Evolutionary conservation across 768 basidiomycete species (phyloP).

Genomic region (Tubosaeta sp.): DNA sequence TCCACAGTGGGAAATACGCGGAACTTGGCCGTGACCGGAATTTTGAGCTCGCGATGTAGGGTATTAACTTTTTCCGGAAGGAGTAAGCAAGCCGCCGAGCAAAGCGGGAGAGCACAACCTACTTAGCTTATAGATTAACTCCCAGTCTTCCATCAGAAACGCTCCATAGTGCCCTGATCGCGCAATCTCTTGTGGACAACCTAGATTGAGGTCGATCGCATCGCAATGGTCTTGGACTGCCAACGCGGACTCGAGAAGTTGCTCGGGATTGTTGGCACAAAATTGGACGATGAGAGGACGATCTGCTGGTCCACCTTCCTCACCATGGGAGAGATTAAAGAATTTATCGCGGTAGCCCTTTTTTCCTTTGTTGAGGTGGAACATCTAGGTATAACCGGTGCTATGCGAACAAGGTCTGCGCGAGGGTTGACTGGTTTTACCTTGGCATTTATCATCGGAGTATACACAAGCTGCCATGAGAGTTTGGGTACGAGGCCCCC

Average conservation of each 20-base stretch:
- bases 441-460: conserved; percentile 98
- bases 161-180: conserved; percentile 81
- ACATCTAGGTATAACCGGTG: conserved; percentile 46
- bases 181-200: conserved; percentile 96
- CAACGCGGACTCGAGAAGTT: conserved; percentile 73
- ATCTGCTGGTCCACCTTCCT: conserved; percentile 78
- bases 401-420: not conserved
- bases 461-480: conserved; percentile 68
- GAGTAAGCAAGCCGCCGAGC: not conserved
- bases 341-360: conserved; percentile 53
- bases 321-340: conserved; percentile 66
- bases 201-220: conserved; percentile 91
- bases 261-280: conserved; percentile 84
- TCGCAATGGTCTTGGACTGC: conserved; percentile 78
- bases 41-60: conserved; percentile 73
- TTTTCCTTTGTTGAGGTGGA: conserved; percentile 33
- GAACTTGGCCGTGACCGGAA: conserved; percentile 98
- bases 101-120: conserved; percentile 20
- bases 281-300: conserved; percentile 90
- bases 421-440: conserved; percentile 30
- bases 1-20: conserved; percentile 82
- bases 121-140: conserved; percentile 78
- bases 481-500: not conserved
- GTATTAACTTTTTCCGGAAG: conserved; percentile 59
- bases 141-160: conserved; percentile 95